Base-by-base conservation (phyloP, 2,329 filamentous ascomycete genomes). In the Aschersonia sp. region DNA sequence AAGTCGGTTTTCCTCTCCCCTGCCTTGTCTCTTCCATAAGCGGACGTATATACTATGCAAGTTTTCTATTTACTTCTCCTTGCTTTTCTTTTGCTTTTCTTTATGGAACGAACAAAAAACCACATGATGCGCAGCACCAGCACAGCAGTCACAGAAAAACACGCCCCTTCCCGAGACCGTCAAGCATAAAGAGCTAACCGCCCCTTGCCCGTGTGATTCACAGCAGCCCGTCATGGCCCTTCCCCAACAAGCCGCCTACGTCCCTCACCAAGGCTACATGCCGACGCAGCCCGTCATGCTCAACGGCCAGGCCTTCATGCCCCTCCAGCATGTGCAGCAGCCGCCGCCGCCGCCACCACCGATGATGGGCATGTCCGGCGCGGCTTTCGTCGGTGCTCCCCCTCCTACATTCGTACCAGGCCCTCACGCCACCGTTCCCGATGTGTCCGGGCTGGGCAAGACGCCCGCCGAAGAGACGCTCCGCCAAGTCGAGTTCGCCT, bases 401-500 rank as follows among this genome's bases (percentile, higher is more conserved):
- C 20, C 20, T 20, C 20, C 20, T 20, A 20, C 20, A 20, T 20
- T 20, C 20, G 20, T 20, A 20, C 20, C 20, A 20, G 20, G 20
- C 20, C 20, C 20, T 20, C 20, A 20, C 20, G 20, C 45, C 47
- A 41, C 35, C 46, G 42, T 65, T 52, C 67, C 70, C n/a, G 73
- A 79, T 51, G 66, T 76, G 51, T 61, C 71, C 61, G 68, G 75
- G 48, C 56, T 77, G 46, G 75, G 75, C 52, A 70, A 68, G 52
- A 79, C 75, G 1, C 61, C 63, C 38, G 59, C 57, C 48, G 74
- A 79, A 58, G 59, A 72, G 43, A 61, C 66, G 35, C 58, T 69
- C 28, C 67, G 72, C 49, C 70, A 74, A 58, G 59, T 69, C 43
- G 63, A 73, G 54, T 69, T 73, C 52, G 71, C 73, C n/a, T 58